Conservation (phyloP, 768 basidiomycete species). For the Mycena alexandri region DNA sequence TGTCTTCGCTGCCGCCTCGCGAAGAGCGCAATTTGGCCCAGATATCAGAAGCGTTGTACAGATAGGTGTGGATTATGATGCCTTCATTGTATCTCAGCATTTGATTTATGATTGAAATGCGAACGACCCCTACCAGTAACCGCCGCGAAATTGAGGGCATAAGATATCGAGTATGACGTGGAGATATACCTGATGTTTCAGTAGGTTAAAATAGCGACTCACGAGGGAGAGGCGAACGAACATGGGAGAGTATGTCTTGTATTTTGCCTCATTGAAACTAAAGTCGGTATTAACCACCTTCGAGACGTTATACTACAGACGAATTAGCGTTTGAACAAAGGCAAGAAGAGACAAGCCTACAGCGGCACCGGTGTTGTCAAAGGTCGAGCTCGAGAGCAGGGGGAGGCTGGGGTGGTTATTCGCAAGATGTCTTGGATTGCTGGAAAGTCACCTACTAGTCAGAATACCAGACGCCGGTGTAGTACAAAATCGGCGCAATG, state of each 20-base stretch:
- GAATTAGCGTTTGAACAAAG: not conserved
- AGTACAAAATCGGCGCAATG: slow-evolving; percentile 22
- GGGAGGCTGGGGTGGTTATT: slow-evolving; percentile 10
- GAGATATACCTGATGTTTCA: slow-evolving; percentile 18
- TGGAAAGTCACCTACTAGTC: slow-evolving; percentile 15
- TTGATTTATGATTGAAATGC: not conserved
- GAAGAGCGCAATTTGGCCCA: slow-evolving; percentile 18
- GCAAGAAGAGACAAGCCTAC: not conserved
- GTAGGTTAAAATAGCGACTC: no score
- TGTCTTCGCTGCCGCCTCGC: slow-evolving; percentile 19
- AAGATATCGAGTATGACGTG: slow-evolving; percentile 17
- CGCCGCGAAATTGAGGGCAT: slow-evolving; percentile 26
- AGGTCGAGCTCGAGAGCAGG: slow-evolving; percentile 19
- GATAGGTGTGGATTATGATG: slow-evolving; percentile 21
- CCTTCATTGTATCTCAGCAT: not conserved
- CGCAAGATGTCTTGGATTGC: not conserved
- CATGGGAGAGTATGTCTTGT: slow-evolving; percentile 25
- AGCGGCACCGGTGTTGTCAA: slow-evolving; percentile 14
- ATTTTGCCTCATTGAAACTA: slow-evolving; percentile 16
- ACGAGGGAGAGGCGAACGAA: not conserved
- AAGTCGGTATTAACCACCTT: slow-evolving; percentile 20
- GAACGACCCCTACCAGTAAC: slow-evolving; percentile 12
- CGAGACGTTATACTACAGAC: slow-evolving; percentile 13
- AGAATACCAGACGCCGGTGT: slow-evolving; percentile 21
- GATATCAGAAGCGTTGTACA: slow-evolving; percentile 19